Evolutionary conservation across 257 asterid species (phyloP), one percentile per base, ranked within the genome.

Genomic region (Ajuga chamaepitys): DNA sequence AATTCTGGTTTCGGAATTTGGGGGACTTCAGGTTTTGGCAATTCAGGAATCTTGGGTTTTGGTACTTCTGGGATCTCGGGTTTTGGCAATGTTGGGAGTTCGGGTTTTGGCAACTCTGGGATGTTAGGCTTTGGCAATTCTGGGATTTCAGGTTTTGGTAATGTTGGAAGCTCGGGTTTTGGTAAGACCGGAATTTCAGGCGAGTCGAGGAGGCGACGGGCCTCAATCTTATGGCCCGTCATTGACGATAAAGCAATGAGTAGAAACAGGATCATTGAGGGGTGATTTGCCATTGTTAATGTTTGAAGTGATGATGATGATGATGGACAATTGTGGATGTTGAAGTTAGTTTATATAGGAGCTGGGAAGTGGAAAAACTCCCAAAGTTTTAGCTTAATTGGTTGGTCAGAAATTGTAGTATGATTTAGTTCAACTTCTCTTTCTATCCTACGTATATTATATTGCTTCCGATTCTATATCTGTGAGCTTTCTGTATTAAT

Each of bases 171-270:
- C 9, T 59, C 70, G 4, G 65, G 74, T 30, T 67, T 53, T 1
- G 76, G 72, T 9, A 56, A 20, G 4, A 13, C 57, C 9, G 72
- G 72, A n/a, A 57, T 37, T 17, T 48, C 37, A 0, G 65, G 60
- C 8, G 35, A 28, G 9, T 73, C 77, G 9, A 74, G 66, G 50
- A 74, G 78, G 34, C 52, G 55, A 2, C 77, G 78, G 8, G 74
- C 78, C 53, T 66, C 54, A 21, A 17, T 51, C 1, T 35, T 65
- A 44, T 64, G 58, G 5, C 22, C 8, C 16, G 14, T 14, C 4
- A 45, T 32, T 24, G 37, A 50, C 12, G 70, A 52, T n/a, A 65
- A 37, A 32, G 40, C 28, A 18, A 57, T 9, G 46, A 72, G 22
- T 12, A 62, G 25, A 46, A 57, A 37, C 11, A 62, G 25, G 67